Conservation (phyloP, 495 filamentous ascomycete genomes). For the Immersiella caudata region DNA sequence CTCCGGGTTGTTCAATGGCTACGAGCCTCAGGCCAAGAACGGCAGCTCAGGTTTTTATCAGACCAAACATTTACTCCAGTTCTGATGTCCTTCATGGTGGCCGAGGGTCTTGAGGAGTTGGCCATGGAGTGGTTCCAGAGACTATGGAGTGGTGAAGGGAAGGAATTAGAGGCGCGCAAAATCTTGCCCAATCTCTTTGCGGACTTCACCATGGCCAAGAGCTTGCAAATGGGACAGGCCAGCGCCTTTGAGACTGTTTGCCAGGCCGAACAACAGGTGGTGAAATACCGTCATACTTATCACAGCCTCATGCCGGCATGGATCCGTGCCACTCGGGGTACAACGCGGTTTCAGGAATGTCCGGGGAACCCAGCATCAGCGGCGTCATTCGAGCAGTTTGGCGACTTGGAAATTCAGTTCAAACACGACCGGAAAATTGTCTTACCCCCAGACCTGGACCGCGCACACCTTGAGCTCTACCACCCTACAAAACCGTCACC, state of each 20-base stretch:
- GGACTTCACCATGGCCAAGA: neutral
- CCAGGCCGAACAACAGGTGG: slow-evolving; percentile 22
- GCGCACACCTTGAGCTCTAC: slow-evolving; percentile 46
- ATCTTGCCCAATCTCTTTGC: neutral
- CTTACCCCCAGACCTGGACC: slow-evolving; percentile 21
- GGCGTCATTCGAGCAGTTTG: slow-evolving; percentile 45
- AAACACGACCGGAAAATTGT: slow-evolving; percentile 12
- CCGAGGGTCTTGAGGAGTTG: slow-evolving; percentile 50
- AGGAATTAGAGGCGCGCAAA: neutral
- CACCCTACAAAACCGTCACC: slow-evolving; percentile 45
- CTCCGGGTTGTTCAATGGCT: slow-evolving; percentile 54
- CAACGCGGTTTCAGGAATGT: neutral
- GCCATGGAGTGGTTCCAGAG: slow-evolving; percentile 48
- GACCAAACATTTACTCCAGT: slow-evolving; percentile 34
- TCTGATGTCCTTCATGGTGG: slow-evolving; percentile 53
- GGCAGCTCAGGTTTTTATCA: slow-evolving; percentile 39
- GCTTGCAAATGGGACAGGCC: slow-evolving; percentile 32
- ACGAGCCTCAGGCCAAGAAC: slow-evolving; percentile 50
- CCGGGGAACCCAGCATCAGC: slow-evolving; percentile 36
- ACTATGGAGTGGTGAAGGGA: slow-evolving; percentile 22
- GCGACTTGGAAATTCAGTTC: slow-evolving; percentile 29
- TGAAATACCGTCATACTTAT: neutral
- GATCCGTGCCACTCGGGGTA: neutral
- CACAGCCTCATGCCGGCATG: neutral
- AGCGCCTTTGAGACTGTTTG: slow-evolving; percentile 40